phyloP scores from a whole-genome alignment of 1,284 basidiomycete species.

The Athelia sp. region DNA sequence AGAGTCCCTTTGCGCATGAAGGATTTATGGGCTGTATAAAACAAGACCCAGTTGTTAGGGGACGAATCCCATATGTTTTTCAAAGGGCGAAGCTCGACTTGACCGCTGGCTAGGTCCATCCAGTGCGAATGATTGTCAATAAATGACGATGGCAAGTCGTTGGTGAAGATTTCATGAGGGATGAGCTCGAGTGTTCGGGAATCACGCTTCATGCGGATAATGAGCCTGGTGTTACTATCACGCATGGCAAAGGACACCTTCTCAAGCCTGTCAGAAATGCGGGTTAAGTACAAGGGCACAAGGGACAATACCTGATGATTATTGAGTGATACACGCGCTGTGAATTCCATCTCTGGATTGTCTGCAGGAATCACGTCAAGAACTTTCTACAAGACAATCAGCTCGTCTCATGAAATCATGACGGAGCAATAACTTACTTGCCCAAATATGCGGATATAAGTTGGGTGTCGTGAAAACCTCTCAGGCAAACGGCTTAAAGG shows the following conservation, averaged over 20 bases:
- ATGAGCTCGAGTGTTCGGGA: constrained; percentile 28
- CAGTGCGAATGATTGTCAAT: constrained; percentile 32
- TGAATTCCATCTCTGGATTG: constrained; percentile 16
- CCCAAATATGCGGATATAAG: constrained; percentile 19
- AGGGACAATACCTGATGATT: constrained; percentile 9
- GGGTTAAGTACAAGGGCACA: background rate
- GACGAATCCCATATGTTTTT: background rate
- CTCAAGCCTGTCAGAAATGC: background rate
- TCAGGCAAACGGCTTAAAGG: constrained; percentile 21
- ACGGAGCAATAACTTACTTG: constrained; percentile 13
- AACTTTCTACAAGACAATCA: constrained; percentile 5
- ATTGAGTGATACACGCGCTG: constrained; percentile 7
- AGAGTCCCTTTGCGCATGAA: background rate
- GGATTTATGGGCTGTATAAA: background rate
- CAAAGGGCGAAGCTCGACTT: constrained; percentile 34
- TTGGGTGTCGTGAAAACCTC: constrained; percentile 14
- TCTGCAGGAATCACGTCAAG: constrained; percentile 15
- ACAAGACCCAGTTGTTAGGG: background rate
- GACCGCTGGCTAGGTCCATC: constrained; percentile 24
- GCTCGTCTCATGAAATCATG: background rate
- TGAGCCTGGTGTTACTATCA: constrained; percentile 13
- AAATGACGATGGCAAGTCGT: constrained; percentile 34
- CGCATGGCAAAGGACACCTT: constrained; percentile 28
- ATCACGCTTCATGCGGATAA: constrained; percentile 23
- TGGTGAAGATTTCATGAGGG: constrained; percentile 23